Evolutionary conservation across 495 filamentous ascomycete species (phyloP), one percentile per base, ranked within the genome.

Genomic region (Aspergillus nanangensis): DNA sequence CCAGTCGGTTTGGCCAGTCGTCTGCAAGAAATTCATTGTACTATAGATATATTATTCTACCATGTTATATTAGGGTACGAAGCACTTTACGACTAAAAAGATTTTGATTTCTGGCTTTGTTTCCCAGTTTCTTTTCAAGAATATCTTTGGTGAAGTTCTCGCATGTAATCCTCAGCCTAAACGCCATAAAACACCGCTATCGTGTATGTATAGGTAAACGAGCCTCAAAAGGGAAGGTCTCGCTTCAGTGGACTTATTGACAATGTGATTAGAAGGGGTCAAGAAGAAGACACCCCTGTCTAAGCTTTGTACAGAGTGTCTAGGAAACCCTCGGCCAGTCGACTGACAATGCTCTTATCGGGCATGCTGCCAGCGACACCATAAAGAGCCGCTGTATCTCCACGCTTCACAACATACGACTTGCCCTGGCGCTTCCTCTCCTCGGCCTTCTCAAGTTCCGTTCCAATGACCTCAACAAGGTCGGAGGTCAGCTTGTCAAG

Each of bases 241-340:
- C 29, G 22, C 47, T 47, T 39, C 41, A 35, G 27, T 13, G 44
- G 40, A 42, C 38, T 19, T 53, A 49, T 51, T 37, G 41, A 52
- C 27, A 58, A 25, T 39, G 29, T 27, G 17, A 42, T 42, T 42
- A n/a, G n/a, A n/a, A n/a, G n/a, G 17, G 45, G 33, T 18, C 8
- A 23, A 20, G 10, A n/a, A 48, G 41, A 43, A 10, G 31, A 29
- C 29, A 38, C 24, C 21, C 25, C 27, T n/a, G 32, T 53, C 73
- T 72, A 95, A 33, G 89, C 89, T 74, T 97, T 96, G 62, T 97
- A 99, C 65, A 96, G 65, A 41, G 90, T 87, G 75, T 99, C 91
- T 56, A 99, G 76, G 70, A 97, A 99, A 20, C 90, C 93, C 46
- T 75, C 84, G 15, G 90, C 90, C 60, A 99, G 67, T 55, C 91